phyloP scores from a whole-genome alignment of 2,329 filamentous ascomycete species.

The Graphilbum sp. region DNA sequence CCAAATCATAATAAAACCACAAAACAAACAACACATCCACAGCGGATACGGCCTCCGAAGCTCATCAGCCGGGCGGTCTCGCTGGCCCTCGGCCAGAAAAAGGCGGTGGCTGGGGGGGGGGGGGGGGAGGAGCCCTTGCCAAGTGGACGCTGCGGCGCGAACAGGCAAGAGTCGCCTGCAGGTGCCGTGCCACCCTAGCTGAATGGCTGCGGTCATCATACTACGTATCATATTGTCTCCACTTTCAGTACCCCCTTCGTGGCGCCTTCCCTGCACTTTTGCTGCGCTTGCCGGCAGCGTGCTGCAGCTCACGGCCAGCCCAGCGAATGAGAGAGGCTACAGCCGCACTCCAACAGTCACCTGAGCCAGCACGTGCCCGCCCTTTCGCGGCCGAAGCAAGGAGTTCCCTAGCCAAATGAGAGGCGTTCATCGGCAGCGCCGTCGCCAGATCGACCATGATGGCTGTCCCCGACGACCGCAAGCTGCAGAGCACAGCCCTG shows the following conservation, averaged over 20 bases:
- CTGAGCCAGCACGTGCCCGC: background rate
- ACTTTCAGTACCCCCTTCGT: background rate
- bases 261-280: background rate
- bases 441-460: too few species aligned
- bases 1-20: background rate
- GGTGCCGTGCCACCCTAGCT: background rate
- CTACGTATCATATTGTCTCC: background rate
- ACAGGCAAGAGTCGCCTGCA: background rate
- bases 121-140: background rate
- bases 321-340: background rate
- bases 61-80: too few species aligned
- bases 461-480: too few species aligned
- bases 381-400: background rate
- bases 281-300: background rate
- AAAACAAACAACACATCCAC: background rate
- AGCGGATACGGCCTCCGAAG: background rate
- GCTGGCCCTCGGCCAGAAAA: too few species aligned
- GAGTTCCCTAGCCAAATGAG: too few species aligned
- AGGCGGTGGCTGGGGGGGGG: background rate
- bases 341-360: background rate
- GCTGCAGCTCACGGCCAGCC: background rate
- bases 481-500: too few species aligned
- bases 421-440: too few species aligned
- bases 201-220: background rate
- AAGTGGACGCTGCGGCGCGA: background rate